Evolutionary conservation across 2,329 filamentous ascomycete species (phyloP), one percentile per base, ranked within the genome.

Genomic region (Clarireedia paspali): DNA sequence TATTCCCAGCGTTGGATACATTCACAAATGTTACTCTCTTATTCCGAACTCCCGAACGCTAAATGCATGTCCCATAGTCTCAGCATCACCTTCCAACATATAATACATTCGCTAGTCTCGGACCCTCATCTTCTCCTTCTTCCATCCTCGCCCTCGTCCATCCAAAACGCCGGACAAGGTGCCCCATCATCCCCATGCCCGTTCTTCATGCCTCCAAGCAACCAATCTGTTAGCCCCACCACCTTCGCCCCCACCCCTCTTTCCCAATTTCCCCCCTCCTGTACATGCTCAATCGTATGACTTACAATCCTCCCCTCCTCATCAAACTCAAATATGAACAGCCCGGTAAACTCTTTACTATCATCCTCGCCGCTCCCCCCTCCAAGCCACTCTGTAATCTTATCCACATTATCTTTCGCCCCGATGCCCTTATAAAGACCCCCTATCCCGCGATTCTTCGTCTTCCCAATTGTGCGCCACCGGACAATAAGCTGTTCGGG

Each of bases 241-340:
- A 99, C 88, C 67, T 86, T 89, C 23, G 89, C 86, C 26, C 88
- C 83, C n/a, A 85, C 75, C 15, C 83, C 91, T 60, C 82, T 83
- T 65, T 96, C 91, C 83, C 87, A 95, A 58, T 89, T 83, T 40
- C 86, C 83, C 15, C 86, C 85, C 66, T 94, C 86, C 65, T 96
- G 88, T 1, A 89, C 88, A 72, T 95, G 89, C 73, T 99, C 94
- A 66, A 99, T 97, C 0, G 89, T 95, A 71, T 97, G 94, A 63
- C 83, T 90, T 48, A 88, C 73, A 38, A 99, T 83, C 60, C 90
- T 80, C 1, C 94, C 94, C 65, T 95, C 81, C 47, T 83, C 78
- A 67, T 97, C 94, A 69, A 99, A 99, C 62, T 95, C 89, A 70
- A 99, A 99, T 57, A 96, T 86, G 72, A 97, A 99, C 10, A 97